phyloP scores from a whole-genome alignment of 441 rosid species.

The Cnidoscolus chayamansa region DNA sequence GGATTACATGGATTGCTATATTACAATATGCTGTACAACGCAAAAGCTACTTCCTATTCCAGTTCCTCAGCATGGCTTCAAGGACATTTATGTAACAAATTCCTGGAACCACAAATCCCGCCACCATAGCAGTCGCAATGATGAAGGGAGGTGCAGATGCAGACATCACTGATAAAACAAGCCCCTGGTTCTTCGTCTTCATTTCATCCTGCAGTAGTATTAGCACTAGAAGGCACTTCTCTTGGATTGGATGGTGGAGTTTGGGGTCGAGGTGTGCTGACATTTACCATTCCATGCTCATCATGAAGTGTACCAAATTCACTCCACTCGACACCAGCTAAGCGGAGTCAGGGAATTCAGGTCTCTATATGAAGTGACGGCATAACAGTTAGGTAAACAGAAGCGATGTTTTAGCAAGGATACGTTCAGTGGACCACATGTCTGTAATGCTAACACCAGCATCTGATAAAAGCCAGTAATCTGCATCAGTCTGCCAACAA shows the following conservation, averaged over 20 bases:
- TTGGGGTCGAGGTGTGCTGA: conserved; percentile 49
- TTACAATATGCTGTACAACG: conserved; percentile 38
- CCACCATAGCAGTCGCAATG: not conserved
- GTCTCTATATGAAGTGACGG: not conserved
- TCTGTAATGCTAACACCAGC: conserved; percentile 89
- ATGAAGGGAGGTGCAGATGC: conserved; percentile 4
- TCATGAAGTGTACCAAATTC: conserved; percentile 45
- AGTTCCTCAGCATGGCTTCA: not conserved
- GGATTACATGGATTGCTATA: conserved; percentile 19
- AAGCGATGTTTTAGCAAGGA: conserved; percentile 40
- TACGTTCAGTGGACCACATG: conserved; percentile 85
- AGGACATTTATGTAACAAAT: conserved; percentile 18
- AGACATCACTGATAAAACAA: not conserved
- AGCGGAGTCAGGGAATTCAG: conserved; percentile 40
- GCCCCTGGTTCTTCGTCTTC: conserved; percentile 11
- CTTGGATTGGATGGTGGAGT: conserved; percentile 54
- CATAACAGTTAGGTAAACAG: not conserved
- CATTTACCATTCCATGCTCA: conserved; percentile 44
- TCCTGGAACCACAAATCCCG: conserved; percentile 11
- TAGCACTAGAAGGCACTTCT: conserved; percentile 41
- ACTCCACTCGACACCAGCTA: conserved; percentile 66
- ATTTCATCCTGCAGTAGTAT: conserved; percentile 42
- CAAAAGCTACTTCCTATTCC: conserved; percentile 21
- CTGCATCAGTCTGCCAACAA: conserved; percentile 69
- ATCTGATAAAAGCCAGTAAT: conserved; percentile 96